Percentiles rank a stretch among this genome's conserved stretches.
These are phyloP conservation scores for Amanita muscaria DNA, from an alignment of 768 basidiomycete species.

Conservation along the genomic window DNA sequence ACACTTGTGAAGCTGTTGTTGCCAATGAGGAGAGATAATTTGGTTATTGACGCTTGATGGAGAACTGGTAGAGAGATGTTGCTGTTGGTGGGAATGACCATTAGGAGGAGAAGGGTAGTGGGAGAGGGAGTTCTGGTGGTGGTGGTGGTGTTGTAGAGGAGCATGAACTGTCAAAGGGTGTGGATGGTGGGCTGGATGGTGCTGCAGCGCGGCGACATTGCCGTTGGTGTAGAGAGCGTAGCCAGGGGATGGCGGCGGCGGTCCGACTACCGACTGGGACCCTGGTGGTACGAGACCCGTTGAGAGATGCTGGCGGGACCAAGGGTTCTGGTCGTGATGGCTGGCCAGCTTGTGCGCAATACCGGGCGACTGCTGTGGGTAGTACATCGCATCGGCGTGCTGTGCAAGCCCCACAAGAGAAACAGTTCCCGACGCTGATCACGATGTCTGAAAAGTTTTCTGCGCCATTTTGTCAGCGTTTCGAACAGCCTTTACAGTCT, in stretches of 20 bases:
- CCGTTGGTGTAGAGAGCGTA: conserved; percentile 74
- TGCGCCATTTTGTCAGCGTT: too few relatives aligned
- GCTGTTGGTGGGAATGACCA: conserved; percentile 51
- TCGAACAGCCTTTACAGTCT: too few relatives aligned
- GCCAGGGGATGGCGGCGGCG: conserved; percentile 64
- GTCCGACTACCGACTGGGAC: conserved; percentile 47
- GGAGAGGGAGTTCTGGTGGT: conserved; percentile 74
- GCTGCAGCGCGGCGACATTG: conserved; percentile 52
- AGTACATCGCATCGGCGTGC: conserved; percentile 60
- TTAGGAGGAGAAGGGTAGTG: conserved; percentile 78
- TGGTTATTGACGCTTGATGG: conserved; percentile 47
- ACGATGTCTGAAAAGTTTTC: conserved; percentile 2
- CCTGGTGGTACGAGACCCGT: conserved; percentile 35
- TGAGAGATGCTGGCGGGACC: conserved; percentile 55
- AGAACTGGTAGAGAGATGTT: conserved; percentile 47
- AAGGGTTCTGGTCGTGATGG: conserved; percentile 70
- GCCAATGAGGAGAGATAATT: conserved; percentile 81
- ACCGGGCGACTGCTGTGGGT: conserved; percentile 76
- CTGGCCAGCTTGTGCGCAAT: conserved; percentile 68
- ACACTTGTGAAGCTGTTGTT: conserved; percentile 86
- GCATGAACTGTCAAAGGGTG: conserved; percentile 38
- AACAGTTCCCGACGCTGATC: conserved; percentile 10
- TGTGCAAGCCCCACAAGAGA: neutral
- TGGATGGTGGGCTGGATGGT: conserved; percentile 48
- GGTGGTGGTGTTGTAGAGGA: conserved; percentile 37